A percentile compares a stretch with the other conserved stretches of the same genome.
These are phyloP conservation scores for Lolium multiflorum DNA, from an alignment of 176 grass and related monocot genomes.

Conservation along the genomic window DNA sequence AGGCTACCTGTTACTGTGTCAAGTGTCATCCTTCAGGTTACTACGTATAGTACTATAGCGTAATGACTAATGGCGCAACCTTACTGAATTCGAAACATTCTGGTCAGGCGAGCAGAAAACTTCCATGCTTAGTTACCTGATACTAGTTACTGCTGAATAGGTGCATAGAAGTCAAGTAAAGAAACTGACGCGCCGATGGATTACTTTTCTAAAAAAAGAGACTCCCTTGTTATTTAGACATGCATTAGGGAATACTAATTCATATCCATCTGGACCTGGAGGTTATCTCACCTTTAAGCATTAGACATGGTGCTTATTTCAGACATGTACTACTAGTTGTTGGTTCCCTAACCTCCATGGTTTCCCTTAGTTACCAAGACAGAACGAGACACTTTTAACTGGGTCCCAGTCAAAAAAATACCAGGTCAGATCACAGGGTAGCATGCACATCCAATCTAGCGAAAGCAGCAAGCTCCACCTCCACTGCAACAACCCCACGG, in stretches of 20 bases:
- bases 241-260: conserved; percentile 24
- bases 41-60: too few relatives aligned
- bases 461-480: conserved; percentile 50
- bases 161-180: too few relatives aligned
- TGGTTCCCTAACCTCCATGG: conserved; percentile 49
- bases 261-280: background rate
- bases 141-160: too few relatives aligned
- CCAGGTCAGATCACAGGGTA: conserved; percentile 39
- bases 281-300: conserved; percentile 52
- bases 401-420: conserved; percentile 38
- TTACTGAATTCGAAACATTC: background rate
- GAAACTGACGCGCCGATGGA: background rate
- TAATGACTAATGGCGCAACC: background rate
- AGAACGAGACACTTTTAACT: conserved; percentile 29
- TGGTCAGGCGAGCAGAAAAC: background rate
- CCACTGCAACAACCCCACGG: conserved; percentile 47
- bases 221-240: conserved; percentile 2
- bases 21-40: too few relatives aligned
- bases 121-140: background rate
- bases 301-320: conserved; percentile 44
- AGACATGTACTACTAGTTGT: conserved; percentile 40
- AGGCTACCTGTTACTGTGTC: too few relatives aligned
- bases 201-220: background rate
- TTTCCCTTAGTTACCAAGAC: conserved; percentile 54
- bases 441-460: conserved; percentile 42